Evolutionary conservation across 177 flowering plant genomes (phyloP).

Genomic region (Vitis hybrid): DNA sequence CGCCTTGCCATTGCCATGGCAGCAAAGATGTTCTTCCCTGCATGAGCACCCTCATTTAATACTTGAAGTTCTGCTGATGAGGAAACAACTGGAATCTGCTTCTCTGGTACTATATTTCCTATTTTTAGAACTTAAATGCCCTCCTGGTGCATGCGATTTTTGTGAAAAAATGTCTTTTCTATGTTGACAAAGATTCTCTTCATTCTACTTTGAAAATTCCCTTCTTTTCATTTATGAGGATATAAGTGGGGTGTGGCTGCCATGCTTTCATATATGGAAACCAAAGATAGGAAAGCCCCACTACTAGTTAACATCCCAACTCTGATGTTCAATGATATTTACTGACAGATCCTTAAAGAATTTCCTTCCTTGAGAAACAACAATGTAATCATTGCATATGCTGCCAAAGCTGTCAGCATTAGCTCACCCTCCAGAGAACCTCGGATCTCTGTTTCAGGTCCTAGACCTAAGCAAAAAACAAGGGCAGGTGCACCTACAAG

Average conservation of each 20-base stretch:
- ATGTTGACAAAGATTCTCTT: neutral
- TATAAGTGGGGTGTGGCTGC: neutral
- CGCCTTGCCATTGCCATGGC: conserved; percentile 96
- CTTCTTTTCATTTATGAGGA: neutral
- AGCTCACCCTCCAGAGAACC: conserved; percentile 70
- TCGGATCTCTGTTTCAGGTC: conserved; percentile 57
- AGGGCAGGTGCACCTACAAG: conserved; percentile 55
- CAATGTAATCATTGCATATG: conserved; percentile 64
- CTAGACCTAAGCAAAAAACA: conserved; percentile 68
- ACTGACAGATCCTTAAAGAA: conserved; percentile 82
- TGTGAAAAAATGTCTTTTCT: neutral
- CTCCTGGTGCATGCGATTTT: neutral
- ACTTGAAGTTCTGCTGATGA: conserved; percentile 92
- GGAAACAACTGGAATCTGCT: conserved; percentile 97
- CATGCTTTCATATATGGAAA: neutral
- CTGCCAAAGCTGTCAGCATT: conserved; percentile 83
- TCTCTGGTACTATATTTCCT: conserved; percentile 55
- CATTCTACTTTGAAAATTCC: neutral
- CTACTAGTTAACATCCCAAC: neutral
- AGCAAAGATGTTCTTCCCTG: conserved; percentile 92
- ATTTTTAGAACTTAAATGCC: neutral
- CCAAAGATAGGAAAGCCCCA: neutral
- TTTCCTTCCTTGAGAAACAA: conserved; percentile 87
- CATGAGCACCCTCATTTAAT: conserved; percentile 97
- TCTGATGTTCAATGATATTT: conserved; percentile 11